Percentiles rank a stretch among this genome's conserved stretches.
Conservation (phyloP, 129 eudicot species). For the Silybum marianum region DNA sequence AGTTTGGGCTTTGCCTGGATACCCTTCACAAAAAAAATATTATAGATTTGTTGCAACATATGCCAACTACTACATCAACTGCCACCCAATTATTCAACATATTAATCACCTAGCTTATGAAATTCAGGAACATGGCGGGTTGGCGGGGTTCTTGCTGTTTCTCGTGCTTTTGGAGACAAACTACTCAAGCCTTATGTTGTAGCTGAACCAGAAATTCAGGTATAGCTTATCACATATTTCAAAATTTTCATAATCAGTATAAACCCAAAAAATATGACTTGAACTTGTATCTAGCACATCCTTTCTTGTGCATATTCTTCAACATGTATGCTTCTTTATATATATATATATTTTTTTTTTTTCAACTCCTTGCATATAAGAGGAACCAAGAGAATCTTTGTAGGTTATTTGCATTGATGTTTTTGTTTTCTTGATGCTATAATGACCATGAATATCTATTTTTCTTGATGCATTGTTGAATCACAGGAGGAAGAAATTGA, state of each 20-base stretch:
- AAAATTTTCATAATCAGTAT: neutral
- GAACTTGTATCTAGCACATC: neutral
- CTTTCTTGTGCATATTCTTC: neutral
- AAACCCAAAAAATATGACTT: neutral
- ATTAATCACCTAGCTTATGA: neutral
- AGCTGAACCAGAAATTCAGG: constrained; percentile 92
- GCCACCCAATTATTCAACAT: neutral
- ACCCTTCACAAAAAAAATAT: too few relatives aligned
- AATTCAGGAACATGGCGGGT: constrained; percentile 82
- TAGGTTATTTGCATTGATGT: neutral
- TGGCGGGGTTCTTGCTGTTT: constrained; percentile 88
- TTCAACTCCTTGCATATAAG: neutral
- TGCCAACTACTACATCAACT: too few relatives aligned
- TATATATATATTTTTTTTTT: too few relatives aligned
- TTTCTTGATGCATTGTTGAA: constrained; percentile 13
- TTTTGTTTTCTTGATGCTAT: neutral
- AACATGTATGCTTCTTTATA: neutral
- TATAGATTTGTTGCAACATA: neutral
- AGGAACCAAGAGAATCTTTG: neutral
- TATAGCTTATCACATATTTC: constrained; percentile 14
- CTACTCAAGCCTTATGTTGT: constrained; percentile 70
- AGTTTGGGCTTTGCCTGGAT: too few relatives aligned
- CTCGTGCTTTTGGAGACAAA: constrained; percentile 91
- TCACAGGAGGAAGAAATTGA: constrained; percentile 73
- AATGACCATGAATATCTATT: neutral